These are phyloP conservation scores for Ceratocystis destructans DNA, from an alignment of 2,329 filamentous ascomycete species.

Conservation along the genomic window DNA sequence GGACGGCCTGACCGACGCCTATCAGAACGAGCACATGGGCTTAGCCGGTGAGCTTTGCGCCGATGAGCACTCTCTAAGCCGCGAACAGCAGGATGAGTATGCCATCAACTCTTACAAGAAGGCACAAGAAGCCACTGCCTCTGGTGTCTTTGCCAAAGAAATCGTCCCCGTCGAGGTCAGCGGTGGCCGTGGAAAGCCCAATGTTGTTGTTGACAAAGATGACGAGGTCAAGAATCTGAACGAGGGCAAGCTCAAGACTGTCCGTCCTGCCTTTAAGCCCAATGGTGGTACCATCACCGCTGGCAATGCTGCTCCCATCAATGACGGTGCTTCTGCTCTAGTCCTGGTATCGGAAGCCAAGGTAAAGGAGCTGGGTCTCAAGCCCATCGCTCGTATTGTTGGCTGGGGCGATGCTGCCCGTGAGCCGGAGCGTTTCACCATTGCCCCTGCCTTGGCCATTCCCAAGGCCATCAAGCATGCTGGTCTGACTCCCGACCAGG, in stretches of 20 bases:
- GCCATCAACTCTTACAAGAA: constrained; percentile 91
- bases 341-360: constrained; percentile 91
- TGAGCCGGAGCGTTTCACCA: constrained; percentile 88
- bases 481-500: constrained; percentile 57
- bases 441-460: constrained; percentile 81
- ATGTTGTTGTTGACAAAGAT: constrained; percentile 65
- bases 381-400: constrained; percentile 88
- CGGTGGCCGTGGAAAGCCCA: constrained; percentile 80
- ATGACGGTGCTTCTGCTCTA: constrained; percentile 83
- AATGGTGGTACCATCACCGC: constrained; percentile 82
- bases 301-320: constrained; percentile 90
- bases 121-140: constrained; percentile 72
- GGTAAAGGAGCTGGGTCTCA: constrained; percentile 80
- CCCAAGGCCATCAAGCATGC: constrained; percentile 97
- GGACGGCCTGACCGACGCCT: constrained; percentile 89
- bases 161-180: constrained; percentile 82
- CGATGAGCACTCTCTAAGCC: constrained; percentile 62
- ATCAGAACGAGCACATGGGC: constrained; percentile 96
- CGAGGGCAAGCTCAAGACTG: constrained; percentile 65
- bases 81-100: constrained; percentile 87
- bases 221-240: constrained; percentile 96
- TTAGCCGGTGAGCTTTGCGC: constrained; percentile 86
- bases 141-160: constrained; percentile 68
- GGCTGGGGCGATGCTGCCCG: constrained; percentile 94
- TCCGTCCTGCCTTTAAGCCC: constrained; percentile 71